Base-by-base conservation (phyloP, 2,329 filamentous ascomycete genomes). In the Arthrobotrys sinensis region DNA sequence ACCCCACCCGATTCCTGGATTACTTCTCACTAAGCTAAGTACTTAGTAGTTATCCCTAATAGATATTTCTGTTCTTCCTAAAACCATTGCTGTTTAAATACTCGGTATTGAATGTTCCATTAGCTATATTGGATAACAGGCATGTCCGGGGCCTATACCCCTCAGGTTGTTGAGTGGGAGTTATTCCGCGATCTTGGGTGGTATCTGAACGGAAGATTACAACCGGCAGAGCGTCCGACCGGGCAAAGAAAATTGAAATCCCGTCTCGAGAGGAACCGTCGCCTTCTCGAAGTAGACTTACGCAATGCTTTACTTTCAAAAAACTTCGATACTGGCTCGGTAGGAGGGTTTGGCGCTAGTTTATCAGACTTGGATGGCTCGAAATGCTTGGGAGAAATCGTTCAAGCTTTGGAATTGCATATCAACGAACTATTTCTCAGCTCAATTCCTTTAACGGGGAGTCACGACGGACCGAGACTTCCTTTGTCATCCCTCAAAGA, bases 201-300 rank as follows among this genome's bases (percentile, higher is more conserved):
- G 55, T 32, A 24, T 16, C 14, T 62, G 12, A 14, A 45, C n/a
- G 55, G 40, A 28, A 40, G 55, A 28, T 28, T 62, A 19, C 34
- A 28, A 45, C 10, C 10, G 7, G 4, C 34, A 7, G 32, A 45
- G 40, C 34, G 16, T n/a, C 28, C n/a, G 28, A 53, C 11, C 12
- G 12, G 19, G 6, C 40, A n/a, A 8, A 12, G 21, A 16, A 43
- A 45, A 16, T 36, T 21, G 2, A 8, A 21, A 62, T 24, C 3
- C 14, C 28, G 12, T 7, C 28, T 62, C 10, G 55, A 40, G n/a
- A 28, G 8, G 4, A 45, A 16, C 10, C 14, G 36, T 8, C 19
- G 24, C 2, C 7, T 28, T 14, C 55, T 62, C 12, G 55, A 62
- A 12, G 24, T 45, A 14, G 34, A 45, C 2, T 62, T 62, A 12